A percentile compares a stretch with the other conserved stretches of the same genome.
phyloP scores from a whole-genome alignment of 345 rosid species.

The Acer yangbiense region DNA sequence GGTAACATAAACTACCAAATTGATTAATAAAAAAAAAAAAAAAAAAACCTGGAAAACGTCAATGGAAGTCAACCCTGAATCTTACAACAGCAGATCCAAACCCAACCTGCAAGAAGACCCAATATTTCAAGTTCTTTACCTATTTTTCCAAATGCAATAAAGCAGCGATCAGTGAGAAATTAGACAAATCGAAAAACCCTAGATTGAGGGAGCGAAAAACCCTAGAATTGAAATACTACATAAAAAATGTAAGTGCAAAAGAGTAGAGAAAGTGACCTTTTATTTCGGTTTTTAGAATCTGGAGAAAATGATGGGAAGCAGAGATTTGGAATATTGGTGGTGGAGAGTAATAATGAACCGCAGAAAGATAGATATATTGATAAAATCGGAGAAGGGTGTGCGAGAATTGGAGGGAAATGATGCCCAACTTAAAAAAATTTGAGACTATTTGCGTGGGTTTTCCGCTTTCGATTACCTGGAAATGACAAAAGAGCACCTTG shows the following conservation, averaged over 20 bases:
- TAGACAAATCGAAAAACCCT: conserved; percentile 20
- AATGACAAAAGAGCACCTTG: not conserved
- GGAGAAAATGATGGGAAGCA: not conserved
- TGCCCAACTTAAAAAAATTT: not conserved
- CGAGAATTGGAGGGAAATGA: conserved; percentile 42
- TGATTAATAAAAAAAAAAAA: not conserved
- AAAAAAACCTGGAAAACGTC: not conserved
- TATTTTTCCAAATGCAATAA: not conserved
- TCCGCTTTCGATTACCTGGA: conserved; percentile 7
- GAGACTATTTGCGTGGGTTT: conserved; percentile 14
- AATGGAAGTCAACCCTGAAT: not conserved
- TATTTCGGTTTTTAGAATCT: not conserved
- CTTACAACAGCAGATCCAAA: not conserved
- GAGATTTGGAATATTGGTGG: not conserved
- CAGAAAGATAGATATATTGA: not conserved
- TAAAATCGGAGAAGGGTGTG: conserved; percentile 1
- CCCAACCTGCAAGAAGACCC: not conserved
- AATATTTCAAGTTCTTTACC: not conserved
- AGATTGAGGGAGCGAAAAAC: conserved; percentile 21
- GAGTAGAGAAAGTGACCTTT: conserved; percentile 14
- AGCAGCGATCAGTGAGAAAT: conserved; percentile 11
- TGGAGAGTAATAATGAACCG: conserved; percentile 10
- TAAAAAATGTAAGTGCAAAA: no score
- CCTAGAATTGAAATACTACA: conserved; percentile 9
- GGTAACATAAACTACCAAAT: not conserved